Evolutionary conservation across 2,329 filamentous ascomycete species (phyloP).

Genomic region (Seiridium unicorne): DNA sequence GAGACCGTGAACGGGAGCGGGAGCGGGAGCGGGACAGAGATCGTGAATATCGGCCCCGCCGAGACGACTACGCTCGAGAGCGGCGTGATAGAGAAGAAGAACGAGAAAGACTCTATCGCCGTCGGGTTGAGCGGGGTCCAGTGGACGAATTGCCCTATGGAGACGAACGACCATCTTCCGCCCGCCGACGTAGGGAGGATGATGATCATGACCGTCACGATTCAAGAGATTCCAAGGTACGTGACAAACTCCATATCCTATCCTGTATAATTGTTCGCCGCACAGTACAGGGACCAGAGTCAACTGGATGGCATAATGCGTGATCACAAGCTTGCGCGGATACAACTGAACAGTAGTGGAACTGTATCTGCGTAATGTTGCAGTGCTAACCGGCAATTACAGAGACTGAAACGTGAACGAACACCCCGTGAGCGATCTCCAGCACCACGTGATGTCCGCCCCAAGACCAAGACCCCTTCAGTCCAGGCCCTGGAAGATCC

Average conservation of each 20-base stretch:
- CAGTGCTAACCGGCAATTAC: too few species aligned
- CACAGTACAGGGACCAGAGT: too few species aligned
- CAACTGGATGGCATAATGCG: too few species aligned
- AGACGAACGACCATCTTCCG: slow-evolving; percentile 63
- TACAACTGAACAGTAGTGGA: too few species aligned
- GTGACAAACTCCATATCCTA: slow-evolving; percentile 7
- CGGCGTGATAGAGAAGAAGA: slow-evolving; percentile 86
- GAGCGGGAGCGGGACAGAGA: slow-evolving; percentile 36
- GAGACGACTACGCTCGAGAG: slow-evolving; percentile 80
- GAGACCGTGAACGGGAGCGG: slow-evolving; percentile 32
- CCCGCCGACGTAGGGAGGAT: slow-evolving; percentile 77
- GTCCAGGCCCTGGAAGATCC: slow-evolving; percentile 48
- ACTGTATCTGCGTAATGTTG: too few species aligned
- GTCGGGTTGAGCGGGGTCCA: slow-evolving; percentile 65
- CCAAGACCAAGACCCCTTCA: slow-evolving; percentile 58
- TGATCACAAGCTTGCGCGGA: background rate
- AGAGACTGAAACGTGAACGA: slow-evolving; percentile 59
- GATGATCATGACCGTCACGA: slow-evolving; percentile 67
- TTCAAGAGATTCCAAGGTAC: slow-evolving; percentile 67
- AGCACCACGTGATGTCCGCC: slow-evolving; percentile 49
- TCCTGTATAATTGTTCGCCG: too few species aligned
- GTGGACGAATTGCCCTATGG: slow-evolving; percentile 92
- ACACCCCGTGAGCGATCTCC: slow-evolving; percentile 61
- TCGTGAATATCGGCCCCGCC: slow-evolving; percentile 51
- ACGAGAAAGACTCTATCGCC: slow-evolving; percentile 82